Base-by-base conservation (phyloP, 768 basidiomycete genomes). In the Cystofilobasidium ferigula region DNA sequence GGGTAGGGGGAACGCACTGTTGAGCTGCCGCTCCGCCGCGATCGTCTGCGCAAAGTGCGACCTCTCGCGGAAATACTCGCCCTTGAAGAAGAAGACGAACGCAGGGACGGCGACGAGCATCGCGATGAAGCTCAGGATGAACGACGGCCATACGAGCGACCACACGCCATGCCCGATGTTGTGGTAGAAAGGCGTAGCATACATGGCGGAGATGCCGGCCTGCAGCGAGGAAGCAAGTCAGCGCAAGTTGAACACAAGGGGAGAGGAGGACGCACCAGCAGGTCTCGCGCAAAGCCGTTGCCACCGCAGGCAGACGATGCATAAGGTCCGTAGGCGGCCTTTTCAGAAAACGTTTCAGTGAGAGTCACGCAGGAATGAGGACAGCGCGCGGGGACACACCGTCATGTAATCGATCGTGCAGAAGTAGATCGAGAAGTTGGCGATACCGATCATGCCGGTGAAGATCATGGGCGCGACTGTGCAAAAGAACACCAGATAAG, bases 171-270 rank as follows among this genome's bases (percentile, higher is more conserved):
- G n/a, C 26, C 22, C 32, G 12, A 48, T 20, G 20, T 62, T 10
- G 30, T 36, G 22, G 9, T 16, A 69, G 70, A 60, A 54, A 67
- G 69, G 68, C 13, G 72, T 71, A 0, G 69, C 69, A 6, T 71
- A 70, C 43, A 72, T 71, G 18, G 70, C 72, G 14, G 72, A 70
- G 26, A 73, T 67, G 62, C 73, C 73, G 16, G 73, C 74, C n/a
- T n/a, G n/a, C n/a, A n/a, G n/a, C n/a, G n/a, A n/a, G n/a, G n/a
- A n/a, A n/a, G n/a, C n/a, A n/a, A n/a, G n/a, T n/a, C n/a, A n/a
- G n/a, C n/a, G n/a, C n/a, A n/a, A n/a, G n/a, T n/a, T n/a, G n/a
- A n/a, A n/a, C n/a, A n/a, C n/a, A n/a, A n/a, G n/a, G n/a, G n/a
- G n/a, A n/a, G n/a, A n/a, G n/a, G n/a, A n/a, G n/a, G n/a, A n/a